A percentile compares a stretch with the other conserved stretches of the same genome.
Evolutionary conservation across 1,284 basidiomycete species (phyloP).

Genomic region (Volvariella surrecta): DNA sequence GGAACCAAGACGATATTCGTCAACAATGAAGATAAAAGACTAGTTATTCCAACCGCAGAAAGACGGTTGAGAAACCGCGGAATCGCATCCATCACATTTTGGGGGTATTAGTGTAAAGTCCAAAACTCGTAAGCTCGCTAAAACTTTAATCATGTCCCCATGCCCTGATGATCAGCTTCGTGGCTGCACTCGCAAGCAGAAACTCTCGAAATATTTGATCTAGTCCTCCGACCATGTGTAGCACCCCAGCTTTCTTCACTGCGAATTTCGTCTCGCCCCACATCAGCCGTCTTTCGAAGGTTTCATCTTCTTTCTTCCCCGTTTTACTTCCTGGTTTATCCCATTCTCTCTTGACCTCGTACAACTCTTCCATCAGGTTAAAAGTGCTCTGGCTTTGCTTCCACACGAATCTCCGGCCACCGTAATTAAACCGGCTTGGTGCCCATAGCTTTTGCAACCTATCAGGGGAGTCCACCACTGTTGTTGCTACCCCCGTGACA

Average conservation of each 20-base stretch:
- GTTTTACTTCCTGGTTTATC: not conserved
- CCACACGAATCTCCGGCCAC: not conserved
- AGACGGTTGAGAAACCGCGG: too few relatives aligned
- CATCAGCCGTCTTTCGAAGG: not conserved
- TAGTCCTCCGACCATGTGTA: not conserved
- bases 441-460: not conserved
- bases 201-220: conserved; percentile 1
- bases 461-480: not conserved
- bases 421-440: not conserved
- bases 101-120: too few relatives aligned
- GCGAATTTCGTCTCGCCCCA: not conserved
- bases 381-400: not conserved
- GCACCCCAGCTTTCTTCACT: not conserved
- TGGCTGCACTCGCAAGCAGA: not conserved
- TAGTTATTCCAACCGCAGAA: too few relatives aligned
- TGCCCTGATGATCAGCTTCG: not conserved
- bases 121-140: too few relatives aligned
- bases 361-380: not conserved
- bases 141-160: not conserved
- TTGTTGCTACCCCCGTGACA: not conserved
- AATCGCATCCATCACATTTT: too few relatives aligned
- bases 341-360: not conserved
- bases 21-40: too few relatives aligned
- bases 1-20: too few relatives aligned
- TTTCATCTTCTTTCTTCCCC: not conserved